These are phyloP conservation scores for Suhomyces vadensis DNA, from an alignment of 805 yeast genomes.

Conservation along the genomic window DNA sequence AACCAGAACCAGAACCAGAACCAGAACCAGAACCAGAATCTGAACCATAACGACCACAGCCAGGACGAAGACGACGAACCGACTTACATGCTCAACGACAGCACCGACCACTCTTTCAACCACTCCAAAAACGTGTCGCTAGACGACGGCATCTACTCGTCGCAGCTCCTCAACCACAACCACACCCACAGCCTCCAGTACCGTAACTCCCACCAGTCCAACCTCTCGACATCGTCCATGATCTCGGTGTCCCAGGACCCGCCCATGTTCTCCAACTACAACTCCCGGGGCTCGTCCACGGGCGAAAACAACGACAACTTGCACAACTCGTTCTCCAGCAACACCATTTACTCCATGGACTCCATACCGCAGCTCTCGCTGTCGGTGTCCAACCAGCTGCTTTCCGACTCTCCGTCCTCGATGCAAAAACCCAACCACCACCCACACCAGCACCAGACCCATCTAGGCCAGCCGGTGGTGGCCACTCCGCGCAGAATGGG, in stretches of 20 bases:
- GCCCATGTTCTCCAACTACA: slow-evolving; percentile 10
- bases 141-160: slow-evolving; percentile 18
- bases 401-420: slow-evolving; percentile 34
- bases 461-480: slow-evolving; percentile 13
- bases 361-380: slow-evolving; percentile 38
- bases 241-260: slow-evolving; percentile 25
- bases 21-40: background rate
- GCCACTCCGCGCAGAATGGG: slow-evolving; percentile 37
- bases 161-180: slow-evolving; percentile 7
- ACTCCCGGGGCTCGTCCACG: background rate
- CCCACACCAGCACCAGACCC: background rate
- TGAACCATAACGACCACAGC: slow-evolving; percentile 1
- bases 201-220: slow-evolving; percentile 17
- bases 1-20: slow-evolving; percentile 7
- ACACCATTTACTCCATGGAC: slow-evolving; percentile 31
- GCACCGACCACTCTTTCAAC: slow-evolving; percentile 10
- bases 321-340: slow-evolving; percentile 20
- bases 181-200: too few species aligned
- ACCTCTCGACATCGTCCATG: slow-evolving; percentile 25
- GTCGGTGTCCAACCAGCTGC: slow-evolving; percentile 37
- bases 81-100: background rate
- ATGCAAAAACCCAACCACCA: slow-evolving; percentile 10
- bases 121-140: slow-evolving; percentile 25
- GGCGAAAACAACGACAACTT: slow-evolving; percentile 4
- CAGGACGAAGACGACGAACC: slow-evolving; percentile 10